phyloP scores from a whole-genome alignment of 345 rosid genomes.

The Lepidium didymum region DNA sequence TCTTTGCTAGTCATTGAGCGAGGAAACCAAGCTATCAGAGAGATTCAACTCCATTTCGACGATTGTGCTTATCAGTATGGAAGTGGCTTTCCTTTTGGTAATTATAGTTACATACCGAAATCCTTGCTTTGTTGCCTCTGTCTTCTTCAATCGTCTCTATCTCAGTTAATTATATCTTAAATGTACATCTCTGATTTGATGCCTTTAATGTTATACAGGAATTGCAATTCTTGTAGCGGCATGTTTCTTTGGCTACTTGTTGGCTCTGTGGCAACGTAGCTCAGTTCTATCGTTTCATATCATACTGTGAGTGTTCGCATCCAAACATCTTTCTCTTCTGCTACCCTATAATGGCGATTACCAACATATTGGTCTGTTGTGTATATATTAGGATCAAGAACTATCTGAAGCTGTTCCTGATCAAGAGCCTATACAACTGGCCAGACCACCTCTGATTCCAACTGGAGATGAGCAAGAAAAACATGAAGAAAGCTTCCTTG shows the following conservation, averaged over 20 bases:
- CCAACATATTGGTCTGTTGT: background rate
- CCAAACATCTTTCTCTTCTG: background rate
- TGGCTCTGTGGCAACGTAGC: slow-evolving; percentile 83
- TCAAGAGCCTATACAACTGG: slow-evolving; percentile 49
- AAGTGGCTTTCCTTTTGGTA: slow-evolving; percentile 91
- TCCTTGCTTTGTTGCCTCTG: background rate
- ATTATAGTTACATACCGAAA: slow-evolving; percentile 5
- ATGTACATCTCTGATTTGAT: background rate
- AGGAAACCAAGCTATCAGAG: slow-evolving; percentile 88
- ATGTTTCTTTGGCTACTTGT: slow-evolving; percentile 89
- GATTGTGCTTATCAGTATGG: slow-evolving; percentile 94
- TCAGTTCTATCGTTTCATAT: slow-evolving; percentile 52
- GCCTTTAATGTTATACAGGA: slow-evolving; percentile 38
- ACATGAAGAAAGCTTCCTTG: slow-evolving; percentile 72
- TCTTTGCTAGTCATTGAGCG: slow-evolving; percentile 88
- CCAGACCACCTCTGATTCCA: slow-evolving; percentile 72
- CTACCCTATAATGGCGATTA: background rate
- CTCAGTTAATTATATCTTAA: background rate
- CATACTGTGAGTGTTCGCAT: slow-evolving; percentile 35
- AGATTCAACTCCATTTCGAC: slow-evolving; percentile 94
- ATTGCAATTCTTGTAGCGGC: slow-evolving; percentile 83
- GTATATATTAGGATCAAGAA: slow-evolving; percentile 42
- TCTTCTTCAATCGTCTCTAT: background rate
- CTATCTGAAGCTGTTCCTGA: slow-evolving; percentile 20
- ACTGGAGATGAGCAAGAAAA: slow-evolving; percentile 59